Percentiles rank a stretch among this genome's conserved stretches.
These are phyloP conservation scores for Ascochyta pisi DNA, from an alignment of 2,329 filamentous ascomycete species.

Conservation along the genomic window DNA sequence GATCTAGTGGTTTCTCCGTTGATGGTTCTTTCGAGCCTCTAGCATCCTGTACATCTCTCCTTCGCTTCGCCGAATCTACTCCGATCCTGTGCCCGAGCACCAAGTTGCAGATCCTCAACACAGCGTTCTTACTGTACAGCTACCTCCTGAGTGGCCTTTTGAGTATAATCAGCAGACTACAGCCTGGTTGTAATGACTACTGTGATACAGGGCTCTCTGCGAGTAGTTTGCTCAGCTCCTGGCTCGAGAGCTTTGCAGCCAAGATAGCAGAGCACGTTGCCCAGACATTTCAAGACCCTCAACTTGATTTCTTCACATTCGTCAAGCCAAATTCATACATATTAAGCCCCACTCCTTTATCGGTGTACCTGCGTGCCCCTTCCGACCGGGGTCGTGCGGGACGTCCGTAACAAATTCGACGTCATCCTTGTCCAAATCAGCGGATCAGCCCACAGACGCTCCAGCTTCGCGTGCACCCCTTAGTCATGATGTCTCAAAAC, in stretches of 20 bases:
- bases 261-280: constrained; percentile 5
- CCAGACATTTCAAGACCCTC: constrained; percentile 5
- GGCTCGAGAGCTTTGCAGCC: background rate
- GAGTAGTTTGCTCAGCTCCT: background rate
- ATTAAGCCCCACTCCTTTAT: constrained; percentile 6
- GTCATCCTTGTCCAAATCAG: constrained; percentile 18
- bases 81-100: constrained; percentile 4
- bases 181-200: background rate
- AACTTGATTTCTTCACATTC: constrained; percentile 7
- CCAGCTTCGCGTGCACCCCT: constrained; percentile 14
- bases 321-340: background rate
- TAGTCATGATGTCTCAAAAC: constrained; percentile 12
- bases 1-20: too few relatives aligned
- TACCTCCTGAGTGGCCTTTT: background rate
- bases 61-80: constrained; percentile 14
- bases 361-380: constrained; percentile 13
- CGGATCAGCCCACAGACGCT: constrained; percentile 19
- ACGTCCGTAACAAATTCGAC: constrained; percentile 3
- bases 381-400: constrained; percentile 8
- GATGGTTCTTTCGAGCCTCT: too few relatives aligned
- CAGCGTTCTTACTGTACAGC: background rate
- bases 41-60: background rate
- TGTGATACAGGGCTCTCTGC: background rate
- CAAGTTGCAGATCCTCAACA: constrained; percentile 1
- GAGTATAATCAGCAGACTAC: background rate